Evolutionary conservation across 768 basidiomycete genomes (phyloP).

Genomic region (Tulasnella sp.): DNA sequence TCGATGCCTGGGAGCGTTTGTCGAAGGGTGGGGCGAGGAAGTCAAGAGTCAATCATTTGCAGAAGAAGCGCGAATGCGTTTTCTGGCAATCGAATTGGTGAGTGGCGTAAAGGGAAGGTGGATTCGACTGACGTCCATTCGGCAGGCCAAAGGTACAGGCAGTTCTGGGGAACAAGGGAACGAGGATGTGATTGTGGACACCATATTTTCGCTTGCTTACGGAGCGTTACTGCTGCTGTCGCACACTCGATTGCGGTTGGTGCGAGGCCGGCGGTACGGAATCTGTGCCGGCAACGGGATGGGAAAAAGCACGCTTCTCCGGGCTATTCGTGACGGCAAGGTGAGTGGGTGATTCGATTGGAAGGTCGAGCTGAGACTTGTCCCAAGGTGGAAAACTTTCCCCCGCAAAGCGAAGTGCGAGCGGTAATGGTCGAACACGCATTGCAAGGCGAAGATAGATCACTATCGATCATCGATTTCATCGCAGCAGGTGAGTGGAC

Average conservation of each 20-base stretch:
- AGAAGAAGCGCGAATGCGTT: constrained; percentile 56
- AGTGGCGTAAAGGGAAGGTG: too few species aligned
- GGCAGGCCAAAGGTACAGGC: constrained; percentile 46
- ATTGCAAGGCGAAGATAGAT: constrained; percentile 83
- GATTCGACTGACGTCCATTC: constrained; percentile 7
- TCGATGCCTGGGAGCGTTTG: constrained; percentile 58
- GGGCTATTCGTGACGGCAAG: constrained; percentile 88
- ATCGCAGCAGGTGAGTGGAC: constrained; percentile 57
- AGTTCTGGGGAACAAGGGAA: constrained; percentile 28
- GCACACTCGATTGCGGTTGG: constrained; percentile 78
- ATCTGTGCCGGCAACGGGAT: constrained; percentile 94
- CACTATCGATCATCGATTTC: constrained; percentile 74
- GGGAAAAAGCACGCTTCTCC: constrained; percentile 92
- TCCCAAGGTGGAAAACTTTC: constrained; percentile 69
- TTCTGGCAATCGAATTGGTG: constrained; percentile 59
- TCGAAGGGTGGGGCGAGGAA: constrained; percentile 45
- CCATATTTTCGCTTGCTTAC: constrained; percentile 90
- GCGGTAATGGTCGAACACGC: constrained; percentile 98
- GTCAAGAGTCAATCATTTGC: constrained; percentile 26
- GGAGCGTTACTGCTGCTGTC: constrained; percentile 89
- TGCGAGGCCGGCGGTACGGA: constrained; percentile 87
- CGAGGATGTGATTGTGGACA: constrained; percentile 69
- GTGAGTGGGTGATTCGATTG: constrained; percentile 28
- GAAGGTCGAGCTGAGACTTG: not conserved
- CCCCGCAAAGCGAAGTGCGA: constrained; percentile 70